These are phyloP conservation scores for Pythium folliculosum DNA, from an alignment of 352 stramenopile genomes.

Conservation along the genomic window DNA sequence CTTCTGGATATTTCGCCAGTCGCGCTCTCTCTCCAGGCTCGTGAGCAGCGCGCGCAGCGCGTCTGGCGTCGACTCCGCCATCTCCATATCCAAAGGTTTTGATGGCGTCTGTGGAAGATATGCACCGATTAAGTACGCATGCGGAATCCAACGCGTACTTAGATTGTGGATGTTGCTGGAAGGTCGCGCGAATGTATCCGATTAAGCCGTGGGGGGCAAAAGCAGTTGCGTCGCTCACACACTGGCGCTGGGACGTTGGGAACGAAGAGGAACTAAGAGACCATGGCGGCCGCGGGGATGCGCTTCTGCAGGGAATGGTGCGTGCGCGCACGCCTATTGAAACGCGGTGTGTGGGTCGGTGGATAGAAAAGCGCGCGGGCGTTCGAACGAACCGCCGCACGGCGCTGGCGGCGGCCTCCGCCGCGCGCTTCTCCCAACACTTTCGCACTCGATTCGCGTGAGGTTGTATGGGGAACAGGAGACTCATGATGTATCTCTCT, in stretches of 20 bases:
- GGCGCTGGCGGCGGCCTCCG: too few relatives aligned
- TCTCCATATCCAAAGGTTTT: not conserved
- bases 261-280: not conserved
- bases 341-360: not conserved
- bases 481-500: too few relatives aligned
- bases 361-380: not conserved
- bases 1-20: conserved; percentile 68
- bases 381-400: too few relatives aligned
- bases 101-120: conserved; percentile 16
- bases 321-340: conserved; percentile 24
- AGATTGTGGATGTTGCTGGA: conserved; percentile 16
- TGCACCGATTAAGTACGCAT: conserved; percentile 21
- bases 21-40: conserved; percentile 44
- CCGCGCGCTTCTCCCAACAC: too few relatives aligned
- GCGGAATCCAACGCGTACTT: conserved; percentile 16
- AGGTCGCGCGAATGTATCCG: conserved; percentile 21
- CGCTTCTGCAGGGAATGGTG: conserved; percentile 89
- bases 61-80: not conserved
- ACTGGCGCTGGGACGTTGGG: too few relatives aligned
- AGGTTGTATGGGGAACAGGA: too few relatives aligned
- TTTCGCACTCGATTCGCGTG: too few relatives aligned
- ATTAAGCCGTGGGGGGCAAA: not conserved
- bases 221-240: conserved; percentile 22
- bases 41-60: conserved; percentile 18
- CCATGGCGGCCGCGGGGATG: conserved; percentile 82